Base-by-base conservation (phyloP, 371 early-diverging fungal species). In the Actinomortierella wolfii region DNA sequence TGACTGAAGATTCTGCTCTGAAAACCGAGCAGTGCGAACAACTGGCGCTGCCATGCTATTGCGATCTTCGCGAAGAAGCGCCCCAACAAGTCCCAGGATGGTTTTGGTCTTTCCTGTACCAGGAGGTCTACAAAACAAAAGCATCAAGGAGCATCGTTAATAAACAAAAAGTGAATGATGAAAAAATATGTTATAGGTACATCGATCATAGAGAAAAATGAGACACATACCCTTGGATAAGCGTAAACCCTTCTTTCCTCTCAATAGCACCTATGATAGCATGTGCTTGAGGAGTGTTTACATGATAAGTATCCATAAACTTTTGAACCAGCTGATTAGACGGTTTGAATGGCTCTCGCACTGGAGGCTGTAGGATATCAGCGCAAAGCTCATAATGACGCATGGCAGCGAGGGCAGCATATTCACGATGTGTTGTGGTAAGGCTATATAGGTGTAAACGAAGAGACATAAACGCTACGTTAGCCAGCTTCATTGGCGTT, bases 71-170 rank as follows among this genome's bases (percentile, higher is more conserved):
- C 81, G 77, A 8, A 93, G 64, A 1, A 95, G 70, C 2, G 91
- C 84, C 0, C 91, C 92, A 28, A 95, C 81, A 14, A 97, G 76
- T 0, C 90, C 91, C 25, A 96, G 77, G 76, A 96, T 94, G 0
- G 96, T 95, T 70, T 93, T 93, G 1, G 97, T 96, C 78, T 97
- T 97, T 46, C 91, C 92, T 54, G 94, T 92, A 26, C 94, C 95
- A 23, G 97, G 95, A 44, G 96, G 94, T 14, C 88, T 86, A 77
- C 43, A 20, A 57, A 4, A 65, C 3, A 26, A 39, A 23, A 13
- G 51, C 44, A 48, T 13, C n/a, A n/a, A n/a, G n/a, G n/a, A n/a
- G n/a, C n/a, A n/a, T n/a, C n/a, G n/a, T n/a, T n/a, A n/a, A n/a
- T n/a, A n/a, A n/a, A n/a, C n/a, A n/a, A n/a, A n/a, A n/a, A n/a